A percentile compares a stretch with the other conserved stretches of the same genome.
phyloP scores from a whole-genome alignment of 352 stramenopile genomes.

The Phytopythium aichiense region DNA sequence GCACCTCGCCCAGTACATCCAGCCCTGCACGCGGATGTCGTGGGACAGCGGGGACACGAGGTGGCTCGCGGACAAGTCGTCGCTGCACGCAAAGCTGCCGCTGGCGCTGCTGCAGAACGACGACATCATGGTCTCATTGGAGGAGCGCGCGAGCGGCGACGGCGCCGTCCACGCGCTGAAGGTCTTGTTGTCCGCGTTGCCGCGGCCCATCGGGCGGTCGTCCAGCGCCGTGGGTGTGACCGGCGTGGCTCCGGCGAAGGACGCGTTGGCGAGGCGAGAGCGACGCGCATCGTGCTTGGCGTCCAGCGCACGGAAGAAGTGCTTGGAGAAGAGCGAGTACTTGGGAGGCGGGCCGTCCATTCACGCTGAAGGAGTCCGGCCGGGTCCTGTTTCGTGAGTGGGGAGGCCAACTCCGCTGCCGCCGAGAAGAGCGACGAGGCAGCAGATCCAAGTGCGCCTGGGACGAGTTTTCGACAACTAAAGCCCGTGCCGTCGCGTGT shows the following conservation, averaged over 20 bases:
- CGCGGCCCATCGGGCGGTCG: conserved; percentile 3
- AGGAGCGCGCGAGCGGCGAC: conserved; percentile 11
- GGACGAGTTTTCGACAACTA: conserved; percentile 21
- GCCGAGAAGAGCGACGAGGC: not conserved
- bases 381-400: not conserved
- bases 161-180: conserved; percentile 15
- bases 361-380: not conserved
- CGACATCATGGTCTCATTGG: conserved; percentile 15
- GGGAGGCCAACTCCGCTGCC: not conserved
- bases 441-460: conserved; percentile 23
- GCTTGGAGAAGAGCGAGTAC: conserved; percentile 23
- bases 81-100: conserved; percentile 15
- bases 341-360: conserved; percentile 25
- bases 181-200: conserved; percentile 10
- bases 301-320: conserved; percentile 20
- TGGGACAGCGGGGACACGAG: conserved; percentile 31
- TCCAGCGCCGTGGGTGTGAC: conserved; percentile 6
- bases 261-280: conserved; percentile 16
- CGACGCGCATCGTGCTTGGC: conserved; percentile 7
- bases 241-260: conserved; percentile 10
- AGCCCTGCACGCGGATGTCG: conserved; percentile 40
- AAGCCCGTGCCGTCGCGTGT: not conserved
- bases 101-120: conserved; percentile 19
- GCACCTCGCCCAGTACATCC: conserved; percentile 71
- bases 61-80: conserved; percentile 9